Percentiles rank a stretch among this genome's conserved stretches.
These are phyloP conservation scores for Lepiota venenata DNA, from an alignment of 768 basidiomycete species.

Conservation along the genomic window DNA sequence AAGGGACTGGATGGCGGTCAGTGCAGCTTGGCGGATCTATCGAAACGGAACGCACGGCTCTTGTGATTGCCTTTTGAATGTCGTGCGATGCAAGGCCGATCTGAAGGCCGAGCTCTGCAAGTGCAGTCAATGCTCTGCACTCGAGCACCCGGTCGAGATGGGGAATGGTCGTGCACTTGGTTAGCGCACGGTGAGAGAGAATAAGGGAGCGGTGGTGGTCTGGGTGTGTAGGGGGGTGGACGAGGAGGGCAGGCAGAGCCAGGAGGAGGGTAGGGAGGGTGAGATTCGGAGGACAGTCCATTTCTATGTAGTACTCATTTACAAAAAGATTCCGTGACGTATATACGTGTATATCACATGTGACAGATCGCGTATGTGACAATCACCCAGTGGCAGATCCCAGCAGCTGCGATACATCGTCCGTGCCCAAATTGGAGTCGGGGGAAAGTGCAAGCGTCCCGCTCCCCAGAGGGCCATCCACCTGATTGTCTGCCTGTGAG, in stretches of 20 bases:
- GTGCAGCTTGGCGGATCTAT: background rate
- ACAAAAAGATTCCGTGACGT: no score
- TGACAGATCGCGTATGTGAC: constrained; percentile 10
- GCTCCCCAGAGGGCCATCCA: no score
- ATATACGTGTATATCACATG: background rate
- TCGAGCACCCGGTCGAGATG: constrained; percentile 57
- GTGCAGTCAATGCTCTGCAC: constrained; percentile 65
- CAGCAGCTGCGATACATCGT: no score
- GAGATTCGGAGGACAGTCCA: constrained; percentile 22
- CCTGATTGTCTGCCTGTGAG: no score
- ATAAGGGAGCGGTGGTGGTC: constrained; percentile 51
- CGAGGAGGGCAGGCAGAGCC: constrained; percentile 54
- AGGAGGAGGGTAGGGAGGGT: constrained; percentile 50
- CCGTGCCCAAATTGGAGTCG: no score
- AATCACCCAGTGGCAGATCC: background rate
- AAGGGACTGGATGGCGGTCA: constrained; percentile 32
- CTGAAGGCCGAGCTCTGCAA: constrained; percentile 67
- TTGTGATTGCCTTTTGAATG: constrained; percentile 65
- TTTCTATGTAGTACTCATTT: no score
- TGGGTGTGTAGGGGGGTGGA: constrained; percentile 62
- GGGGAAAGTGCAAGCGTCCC: background rate
- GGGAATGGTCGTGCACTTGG: constrained; percentile 48
- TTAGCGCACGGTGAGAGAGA: constrained; percentile 52
- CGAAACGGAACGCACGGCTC: constrained; percentile 50
- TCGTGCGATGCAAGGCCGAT: constrained; percentile 48